Evolutionary conservation across 2,329 filamentous ascomycete genomes (phyloP).

Genomic region (Colletotrichum eleusines): DNA sequence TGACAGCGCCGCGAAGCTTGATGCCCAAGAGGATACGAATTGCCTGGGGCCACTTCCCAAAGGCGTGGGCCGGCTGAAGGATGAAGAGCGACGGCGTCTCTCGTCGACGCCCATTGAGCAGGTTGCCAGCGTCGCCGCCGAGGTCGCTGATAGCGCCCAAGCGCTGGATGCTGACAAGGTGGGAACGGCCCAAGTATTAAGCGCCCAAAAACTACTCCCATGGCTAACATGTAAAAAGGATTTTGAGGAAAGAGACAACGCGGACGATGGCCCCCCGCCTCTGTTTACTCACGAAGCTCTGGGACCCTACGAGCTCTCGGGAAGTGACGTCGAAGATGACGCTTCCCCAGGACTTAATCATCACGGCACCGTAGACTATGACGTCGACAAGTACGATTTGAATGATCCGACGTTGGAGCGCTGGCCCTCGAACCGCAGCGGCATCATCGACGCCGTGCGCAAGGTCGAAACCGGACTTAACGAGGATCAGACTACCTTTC

Average conservation of each 20-base stretch:
- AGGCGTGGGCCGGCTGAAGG: conserved; percentile 22
- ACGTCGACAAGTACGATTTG: conserved; percentile 52
- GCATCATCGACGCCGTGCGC: conserved; percentile 60
- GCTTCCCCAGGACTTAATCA: conserved; percentile 11
- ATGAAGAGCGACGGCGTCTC: conserved; percentile 50
- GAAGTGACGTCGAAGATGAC: conserved; percentile 48
- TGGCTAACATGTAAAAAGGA: conserved; percentile 19
- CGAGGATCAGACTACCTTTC: conserved; percentile 54
- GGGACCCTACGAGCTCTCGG: conserved; percentile 55
- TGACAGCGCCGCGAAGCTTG: conserved; percentile 55
- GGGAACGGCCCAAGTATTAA: neutral
- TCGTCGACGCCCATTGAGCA: conserved; percentile 56
- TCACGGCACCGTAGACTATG: conserved; percentile 41
- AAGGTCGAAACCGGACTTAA: conserved; percentile 59
- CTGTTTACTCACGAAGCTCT: conserved; percentile 62
- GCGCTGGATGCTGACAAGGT: conserved; percentile 49
- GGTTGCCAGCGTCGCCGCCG: conserved; percentile 57
- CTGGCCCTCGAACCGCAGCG: conserved; percentile 60
- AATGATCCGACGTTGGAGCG: conserved; percentile 62
- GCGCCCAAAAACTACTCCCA: no score
- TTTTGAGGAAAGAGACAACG: conserved; percentile 37
- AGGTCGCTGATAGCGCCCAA: conserved; percentile 59
- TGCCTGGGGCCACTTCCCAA: conserved; percentile 9
- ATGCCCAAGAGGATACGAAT: conserved; percentile 42
- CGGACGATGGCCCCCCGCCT: conserved; percentile 49